phyloP scores from a whole-genome alignment of 169 alveolate genomes.

The Plasmodium cynomolgi region DNA sequence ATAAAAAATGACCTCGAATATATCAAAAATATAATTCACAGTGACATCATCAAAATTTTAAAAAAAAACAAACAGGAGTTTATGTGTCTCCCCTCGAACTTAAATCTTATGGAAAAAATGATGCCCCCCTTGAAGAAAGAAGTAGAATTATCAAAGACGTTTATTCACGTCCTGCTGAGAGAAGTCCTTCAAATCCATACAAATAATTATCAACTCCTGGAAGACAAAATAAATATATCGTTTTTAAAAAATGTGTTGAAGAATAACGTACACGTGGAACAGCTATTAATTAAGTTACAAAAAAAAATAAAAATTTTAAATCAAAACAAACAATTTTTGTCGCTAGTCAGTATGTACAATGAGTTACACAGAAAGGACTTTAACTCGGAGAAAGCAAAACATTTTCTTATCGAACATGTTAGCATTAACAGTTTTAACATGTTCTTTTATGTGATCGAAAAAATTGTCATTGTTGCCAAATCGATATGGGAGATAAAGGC shows the following conservation, averaged over 20 bases:
- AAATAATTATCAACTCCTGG: slow-evolving; percentile 6
- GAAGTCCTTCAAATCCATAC: slow-evolving; percentile 35
- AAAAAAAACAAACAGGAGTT: slow-evolving; percentile 42
- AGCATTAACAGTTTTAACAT: slow-evolving; percentile 12
- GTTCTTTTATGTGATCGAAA: slow-evolving; percentile 42
- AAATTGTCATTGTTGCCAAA: slow-evolving; percentile 23
- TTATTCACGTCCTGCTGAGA: slow-evolving; percentile 12
- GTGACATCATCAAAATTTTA: slow-evolving; percentile 62
- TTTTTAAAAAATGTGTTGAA: slow-evolving; percentile 41
- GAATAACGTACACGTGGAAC: slow-evolving; percentile 40
- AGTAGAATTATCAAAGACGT: slow-evolving; percentile 13
- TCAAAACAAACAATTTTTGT: slow-evolving; percentile 35
- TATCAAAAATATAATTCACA: slow-evolving; percentile 54
- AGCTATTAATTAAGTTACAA: slow-evolving; percentile 66
- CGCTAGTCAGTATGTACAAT: slow-evolving; percentile 28
- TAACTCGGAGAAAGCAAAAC: background rate
- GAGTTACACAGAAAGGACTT: background rate
- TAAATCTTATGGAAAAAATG: slow-evolving; percentile 49
- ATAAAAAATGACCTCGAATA: slow-evolving; percentile 47
- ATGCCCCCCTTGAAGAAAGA: slow-evolving; percentile 59
- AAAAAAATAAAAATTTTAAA: slow-evolving; percentile 36
- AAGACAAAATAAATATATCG: slow-evolving; percentile 40
- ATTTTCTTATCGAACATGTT: background rate
- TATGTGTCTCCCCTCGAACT: slow-evolving; percentile 70
- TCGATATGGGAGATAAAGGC: slow-evolving; percentile 68